Percentiles rank a stretch among this genome's conserved stretches.
phyloP scores from a whole-genome alignment of 495 filamentous ascomycete species.

The Tuber indicum region DNA sequence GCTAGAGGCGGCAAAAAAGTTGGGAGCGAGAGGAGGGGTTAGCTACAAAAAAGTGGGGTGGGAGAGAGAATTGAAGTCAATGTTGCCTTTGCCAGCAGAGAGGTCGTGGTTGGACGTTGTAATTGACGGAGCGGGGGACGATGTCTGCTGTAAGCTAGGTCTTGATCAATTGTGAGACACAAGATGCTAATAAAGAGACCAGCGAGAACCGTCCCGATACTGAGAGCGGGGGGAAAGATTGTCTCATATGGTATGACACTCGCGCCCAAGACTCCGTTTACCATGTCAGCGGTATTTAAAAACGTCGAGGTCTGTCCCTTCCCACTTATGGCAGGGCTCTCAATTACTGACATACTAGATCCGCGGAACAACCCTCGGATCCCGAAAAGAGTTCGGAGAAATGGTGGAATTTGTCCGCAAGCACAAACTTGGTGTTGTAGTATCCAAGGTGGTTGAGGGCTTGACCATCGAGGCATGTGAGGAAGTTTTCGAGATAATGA shows the following conservation, averaged over 20 bases:
- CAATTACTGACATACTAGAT: slow-evolving; percentile 8
- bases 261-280: slow-evolving; percentile 63
- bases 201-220: slow-evolving; percentile 23
- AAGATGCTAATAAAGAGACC: slow-evolving; percentile 35
- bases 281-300: slow-evolving; percentile 63
- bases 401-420: slow-evolving; percentile 68
- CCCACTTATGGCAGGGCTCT: background rate
- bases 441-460: slow-evolving; percentile 56
- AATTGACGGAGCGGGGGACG: slow-evolving; percentile 71
- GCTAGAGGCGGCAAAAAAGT: slow-evolving; percentile 52
- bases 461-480: slow-evolving; percentile 63
- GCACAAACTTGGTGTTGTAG: slow-evolving; percentile 58
- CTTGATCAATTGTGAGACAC: slow-evolving; percentile 52
- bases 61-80: slow-evolving; percentile 58
- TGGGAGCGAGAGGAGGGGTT: slow-evolving; percentile 66
- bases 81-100: slow-evolving; percentile 50
- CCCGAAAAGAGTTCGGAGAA: slow-evolving; percentile 63
- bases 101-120: slow-evolving; percentile 60
- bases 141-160: slow-evolving; percentile 47
- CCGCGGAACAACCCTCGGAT: slow-evolving; percentile 63
- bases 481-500: slow-evolving; percentile 67
- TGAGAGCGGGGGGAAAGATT: slow-evolving; percentile 56
- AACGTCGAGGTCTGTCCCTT: slow-evolving; percentile 53
- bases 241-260: slow-evolving; percentile 73
- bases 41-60: slow-evolving; percentile 59